Conservation (phyloP, 2,329 filamentous ascomycete species). For the Phialophora macrospora region DNA sequence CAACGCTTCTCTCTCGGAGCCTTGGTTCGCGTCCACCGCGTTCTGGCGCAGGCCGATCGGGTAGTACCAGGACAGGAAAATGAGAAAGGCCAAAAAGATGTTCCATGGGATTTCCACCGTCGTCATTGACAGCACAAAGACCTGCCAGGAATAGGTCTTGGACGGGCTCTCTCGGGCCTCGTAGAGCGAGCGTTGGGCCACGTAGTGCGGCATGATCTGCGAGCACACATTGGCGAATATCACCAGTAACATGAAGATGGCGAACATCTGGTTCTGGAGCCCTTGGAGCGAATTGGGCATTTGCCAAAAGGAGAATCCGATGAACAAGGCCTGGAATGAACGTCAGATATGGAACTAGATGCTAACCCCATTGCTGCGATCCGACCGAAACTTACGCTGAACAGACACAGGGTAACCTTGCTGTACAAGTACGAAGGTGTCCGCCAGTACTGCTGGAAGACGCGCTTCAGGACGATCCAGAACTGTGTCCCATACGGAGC, state of each 20-base stretch:
- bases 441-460: too few relatives aligned
- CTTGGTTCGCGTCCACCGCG: too few relatives aligned
- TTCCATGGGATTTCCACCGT: too few relatives aligned
- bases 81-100: too few relatives aligned
- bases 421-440: too few relatives aligned
- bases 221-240: background rate
- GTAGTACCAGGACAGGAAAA: too few relatives aligned
- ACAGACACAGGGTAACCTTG: background rate
- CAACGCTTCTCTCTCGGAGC: too few relatives aligned
- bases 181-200: background rate
- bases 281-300: background rate
- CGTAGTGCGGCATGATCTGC: background rate
- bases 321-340: background rate
- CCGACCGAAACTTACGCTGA: background rate
- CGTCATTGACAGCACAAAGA: too few relatives aligned
- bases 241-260: background rate
- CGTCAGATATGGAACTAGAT: background rate
- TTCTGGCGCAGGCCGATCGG: too few relatives aligned
- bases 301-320: background rate
- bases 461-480: too few relatives aligned
- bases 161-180: background rate
- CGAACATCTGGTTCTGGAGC: constrained; percentile 1
- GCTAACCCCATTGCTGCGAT: too few relatives aligned
- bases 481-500: background rate
- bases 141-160: too few relatives aligned